Percentiles rank a stretch among this genome's conserved stretches.
phyloP scores from a whole-genome alignment of 805 yeast species.

The Metschnikowia corniflorae region DNA sequence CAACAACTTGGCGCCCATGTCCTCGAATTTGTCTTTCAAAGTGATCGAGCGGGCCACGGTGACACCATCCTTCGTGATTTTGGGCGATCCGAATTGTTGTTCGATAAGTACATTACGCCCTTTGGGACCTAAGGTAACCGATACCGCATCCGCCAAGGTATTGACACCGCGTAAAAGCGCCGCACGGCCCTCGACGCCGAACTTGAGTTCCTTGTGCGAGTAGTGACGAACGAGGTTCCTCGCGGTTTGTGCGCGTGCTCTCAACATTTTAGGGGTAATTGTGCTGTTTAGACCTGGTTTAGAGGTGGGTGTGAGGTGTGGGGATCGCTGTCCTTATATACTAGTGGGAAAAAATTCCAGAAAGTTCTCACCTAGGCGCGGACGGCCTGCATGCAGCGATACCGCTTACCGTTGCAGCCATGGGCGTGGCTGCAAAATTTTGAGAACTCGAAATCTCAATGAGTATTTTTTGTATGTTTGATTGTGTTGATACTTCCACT shows the following conservation, averaged over 20 bases:
- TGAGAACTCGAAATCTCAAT: too few species aligned
- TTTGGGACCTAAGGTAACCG: conserved; percentile 95
- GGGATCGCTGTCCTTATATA: conserved; percentile 11
- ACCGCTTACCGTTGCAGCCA: too few species aligned
- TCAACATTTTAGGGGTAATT: conserved; percentile 36
- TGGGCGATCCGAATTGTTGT: conserved; percentile 95
- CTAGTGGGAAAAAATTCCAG: conserved; percentile 15
- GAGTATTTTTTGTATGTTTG: too few species aligned
- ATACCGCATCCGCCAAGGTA: conserved; percentile 91
- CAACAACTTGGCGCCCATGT: conserved; percentile 90
- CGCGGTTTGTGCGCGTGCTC: conserved; percentile 45
- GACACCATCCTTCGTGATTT: conserved; percentile 98
- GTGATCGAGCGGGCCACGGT: conserved; percentile 88
- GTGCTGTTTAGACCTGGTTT: not conserved
- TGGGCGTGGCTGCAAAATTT: too few species aligned
- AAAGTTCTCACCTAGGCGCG: conserved; percentile 15
- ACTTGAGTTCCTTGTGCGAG: conserved; percentile 89
- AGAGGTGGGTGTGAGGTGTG: conserved; percentile 1
- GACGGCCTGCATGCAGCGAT: too few species aligned
- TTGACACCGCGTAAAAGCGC: conserved; percentile 92
- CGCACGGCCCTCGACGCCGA: conserved; percentile 97
- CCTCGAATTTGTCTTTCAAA: conserved; percentile 87
- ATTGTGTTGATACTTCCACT: too few species aligned
- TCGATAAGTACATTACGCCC: conserved; percentile 96
- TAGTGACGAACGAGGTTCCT: conserved; percentile 45